A percentile compares a stretch with the other conserved stretches of the same genome.
phyloP scores from a whole-genome alignment of 2,329 filamentous ascomycete species.

The Clathrospora elynae region DNA sequence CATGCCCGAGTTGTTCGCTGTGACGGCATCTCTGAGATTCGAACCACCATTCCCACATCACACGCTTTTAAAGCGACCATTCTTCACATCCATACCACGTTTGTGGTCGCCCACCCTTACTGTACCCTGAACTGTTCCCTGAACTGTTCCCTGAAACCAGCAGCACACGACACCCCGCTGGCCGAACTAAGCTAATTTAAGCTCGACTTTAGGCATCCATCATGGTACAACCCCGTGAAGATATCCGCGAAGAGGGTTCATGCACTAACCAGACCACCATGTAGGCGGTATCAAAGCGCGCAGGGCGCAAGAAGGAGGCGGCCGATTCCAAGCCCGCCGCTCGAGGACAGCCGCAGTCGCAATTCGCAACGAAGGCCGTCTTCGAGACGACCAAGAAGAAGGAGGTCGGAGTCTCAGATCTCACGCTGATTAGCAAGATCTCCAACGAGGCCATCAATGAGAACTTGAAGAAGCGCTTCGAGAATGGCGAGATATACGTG shows the following conservation, averaged over 20 bases:
- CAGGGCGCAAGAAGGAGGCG: constrained; percentile 62
- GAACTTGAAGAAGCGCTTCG: constrained; percentile 96
- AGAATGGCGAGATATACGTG: constrained; percentile 94
- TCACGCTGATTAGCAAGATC: constrained; percentile 97
- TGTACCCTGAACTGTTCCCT: not conserved
- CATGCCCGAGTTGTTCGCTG: constrained; percentile 13
- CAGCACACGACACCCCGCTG: constrained; percentile 21
- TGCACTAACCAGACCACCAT: constrained; percentile 24
- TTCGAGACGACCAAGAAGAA: constrained; percentile 99
- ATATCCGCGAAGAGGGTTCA: constrained; percentile 8
- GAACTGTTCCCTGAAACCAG: constrained; percentile 3
- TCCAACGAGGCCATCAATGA: constrained; percentile 99
- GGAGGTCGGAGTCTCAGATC: constrained; percentile 96
- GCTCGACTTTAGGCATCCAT: constrained; percentile 42
- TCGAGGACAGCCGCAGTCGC: constrained; percentile 53
- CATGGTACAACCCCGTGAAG: constrained; percentile 37
- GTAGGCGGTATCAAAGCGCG: constrained; percentile 62
- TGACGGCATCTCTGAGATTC: constrained; percentile 10
- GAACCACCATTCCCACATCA: constrained; percentile 13
- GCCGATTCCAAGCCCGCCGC: constrained; percentile 52
- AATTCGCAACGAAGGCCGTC: constrained; percentile 90
- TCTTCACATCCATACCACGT: constrained; percentile 6
- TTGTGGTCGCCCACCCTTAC: constrained; percentile 8
- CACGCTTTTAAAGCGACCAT: constrained; percentile 13
- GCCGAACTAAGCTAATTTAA: constrained; percentile 22